phyloP scores from a whole-genome alignment of 768 basidiomycete species.

The Grammothele lineata region DNA sequence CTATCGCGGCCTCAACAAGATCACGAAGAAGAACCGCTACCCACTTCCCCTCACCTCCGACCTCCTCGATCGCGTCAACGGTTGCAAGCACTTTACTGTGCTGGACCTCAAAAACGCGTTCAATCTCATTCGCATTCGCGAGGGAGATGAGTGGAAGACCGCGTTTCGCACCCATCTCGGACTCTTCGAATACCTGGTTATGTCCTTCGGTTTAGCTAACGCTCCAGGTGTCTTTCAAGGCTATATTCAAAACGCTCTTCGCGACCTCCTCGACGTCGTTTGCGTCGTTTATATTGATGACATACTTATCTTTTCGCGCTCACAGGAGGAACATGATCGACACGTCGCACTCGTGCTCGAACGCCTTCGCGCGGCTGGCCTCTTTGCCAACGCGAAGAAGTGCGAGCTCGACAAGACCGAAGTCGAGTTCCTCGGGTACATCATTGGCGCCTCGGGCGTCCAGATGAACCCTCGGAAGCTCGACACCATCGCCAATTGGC shows the following conservation, averaged over 20 bases:
- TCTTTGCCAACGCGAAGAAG: slow-evolving; percentile 29
- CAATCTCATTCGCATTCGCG: slow-evolving; percentile 36
- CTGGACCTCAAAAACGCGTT: slow-evolving; percentile 39
- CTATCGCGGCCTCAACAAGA: slow-evolving; percentile 27
- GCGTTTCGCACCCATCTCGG: slow-evolving; percentile 35
- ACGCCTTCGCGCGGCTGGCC: slow-evolving; percentile 24
- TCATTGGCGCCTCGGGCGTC: slow-evolving; percentile 29
- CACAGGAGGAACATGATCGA: slow-evolving; percentile 14
- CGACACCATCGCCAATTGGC: slow-evolving; percentile 29
- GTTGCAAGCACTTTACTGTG: slow-evolving; percentile 27
- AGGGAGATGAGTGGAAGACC: slow-evolving; percentile 36
- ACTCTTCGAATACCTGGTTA: slow-evolving; percentile 30
- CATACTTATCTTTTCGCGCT: slow-evolving; percentile 18
- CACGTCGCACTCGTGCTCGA: slow-evolving; percentile 17
- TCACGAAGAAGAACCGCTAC: slow-evolving; percentile 31
- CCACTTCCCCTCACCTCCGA: slow-evolving; percentile 31
- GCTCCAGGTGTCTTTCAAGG: slow-evolving; percentile 15
- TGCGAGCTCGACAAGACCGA: slow-evolving; percentile 32
- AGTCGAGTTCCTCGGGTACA: slow-evolving; percentile 40
- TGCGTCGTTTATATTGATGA: slow-evolving; percentile 25
- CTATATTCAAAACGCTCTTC: slow-evolving; percentile 12
- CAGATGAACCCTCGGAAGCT: slow-evolving; percentile 40
- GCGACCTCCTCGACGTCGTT: slow-evolving; percentile 10
- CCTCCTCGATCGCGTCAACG: slow-evolving; percentile 22
- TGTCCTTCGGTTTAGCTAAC: slow-evolving; percentile 30